Conservation (phyloP, 257 asterid genomes). For the Galeopsis tetrahit region DNA sequence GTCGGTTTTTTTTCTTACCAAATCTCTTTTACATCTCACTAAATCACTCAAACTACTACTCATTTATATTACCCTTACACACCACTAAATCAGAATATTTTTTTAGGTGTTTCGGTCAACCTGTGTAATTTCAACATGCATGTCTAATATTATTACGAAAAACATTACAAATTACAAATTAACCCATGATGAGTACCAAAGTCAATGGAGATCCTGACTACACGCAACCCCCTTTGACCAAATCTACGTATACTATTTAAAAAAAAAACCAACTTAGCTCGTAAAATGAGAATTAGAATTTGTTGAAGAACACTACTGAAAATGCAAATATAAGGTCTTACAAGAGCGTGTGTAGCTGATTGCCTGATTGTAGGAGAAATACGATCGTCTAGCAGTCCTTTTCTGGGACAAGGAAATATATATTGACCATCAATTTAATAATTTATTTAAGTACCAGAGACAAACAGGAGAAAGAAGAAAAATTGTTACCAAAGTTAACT, state of each 20-base stretch:
- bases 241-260: background rate
- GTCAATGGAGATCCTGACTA: background rate
- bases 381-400: background rate
- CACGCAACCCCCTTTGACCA: background rate
- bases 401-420: background rate
- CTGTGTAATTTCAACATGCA: too few species aligned
- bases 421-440: background rate
- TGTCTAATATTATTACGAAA: too few species aligned
- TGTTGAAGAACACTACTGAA: background rate
- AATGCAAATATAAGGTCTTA: background rate
- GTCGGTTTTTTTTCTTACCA: too few species aligned
- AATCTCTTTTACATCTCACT: too few species aligned
- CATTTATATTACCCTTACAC: too few species aligned
- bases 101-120: too few species aligned
- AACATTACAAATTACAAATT: background rate
- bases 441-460: background rate
- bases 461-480: background rate
- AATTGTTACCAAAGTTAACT: conserved; percentile 24
- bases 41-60: too few species aligned
- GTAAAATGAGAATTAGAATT: background rate
- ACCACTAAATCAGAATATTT: too few species aligned
- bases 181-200: background rate
- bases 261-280: background rate
- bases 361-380: background rate
- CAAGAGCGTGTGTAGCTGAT: background rate